Evolutionary conservation across 2,329 filamentous ascomycete genomes (phyloP), one percentile per base, ranked within the genome.

Genomic region (Verticillium nonalfalfae): DNA sequence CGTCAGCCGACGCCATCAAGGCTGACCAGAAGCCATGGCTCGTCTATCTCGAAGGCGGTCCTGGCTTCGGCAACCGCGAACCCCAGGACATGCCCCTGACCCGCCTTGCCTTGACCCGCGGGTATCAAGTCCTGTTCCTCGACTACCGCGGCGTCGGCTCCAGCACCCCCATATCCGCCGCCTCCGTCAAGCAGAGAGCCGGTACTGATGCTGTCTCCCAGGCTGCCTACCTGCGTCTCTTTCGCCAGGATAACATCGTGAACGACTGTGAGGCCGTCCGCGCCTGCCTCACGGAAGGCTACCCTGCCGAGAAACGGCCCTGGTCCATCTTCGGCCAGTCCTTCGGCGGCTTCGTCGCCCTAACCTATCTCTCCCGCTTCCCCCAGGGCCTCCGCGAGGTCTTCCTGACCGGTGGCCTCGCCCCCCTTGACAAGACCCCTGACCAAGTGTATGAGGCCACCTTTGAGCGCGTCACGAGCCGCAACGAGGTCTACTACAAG

Each of bases 261-360:
- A 86, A 85, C 56, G 94, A 98, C 70, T 91, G 90, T 65, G 94
- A 98, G 72, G 92, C 93, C 4, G 86, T 98, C 36, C 85, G 94
- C 5, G 84, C 87, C 68, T 88, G 83, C 45, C 79, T 98, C 60
- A 95, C 90, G 0, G 78, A 80, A 5, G 85, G 87, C 59, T 90
- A 87, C 68, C 86, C 90, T 0, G 78, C 83, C 26, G 85, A 89
- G 57, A 87, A 90, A 71, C 85, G 87, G 72, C 87, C 88, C 71
- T 97, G 93, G 94, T 90, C 87, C 62, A 83, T 95, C 35, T 89
- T 96, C 64, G 94, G 94, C 9, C 94, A 97, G 76, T 93, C 89
- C 15, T 98, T 96, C 73, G 94, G 94, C 45, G 94, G 94, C 1
- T 97, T 97, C 74, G 91, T 93, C 70, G 83, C 82, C 57, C 80